Evolutionary conservation across 768 basidiomycete species (phyloP).

Genomic region (Lactarius trivialis): DNA sequence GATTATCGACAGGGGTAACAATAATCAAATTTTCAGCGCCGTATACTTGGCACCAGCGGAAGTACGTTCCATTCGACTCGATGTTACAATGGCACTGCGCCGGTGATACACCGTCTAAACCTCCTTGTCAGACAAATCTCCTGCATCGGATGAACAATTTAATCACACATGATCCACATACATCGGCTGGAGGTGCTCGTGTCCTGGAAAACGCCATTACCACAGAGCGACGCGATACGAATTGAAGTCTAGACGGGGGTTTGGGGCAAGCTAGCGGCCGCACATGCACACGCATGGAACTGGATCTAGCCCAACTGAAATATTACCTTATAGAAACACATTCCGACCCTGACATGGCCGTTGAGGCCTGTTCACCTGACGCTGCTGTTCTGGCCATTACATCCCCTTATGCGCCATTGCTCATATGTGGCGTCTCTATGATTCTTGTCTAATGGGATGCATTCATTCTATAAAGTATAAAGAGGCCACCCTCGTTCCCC

Average conservation of each 20-base stretch:
- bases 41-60: slow-evolving; percentile 2
- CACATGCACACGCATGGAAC: no score
- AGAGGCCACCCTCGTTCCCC: neutral
- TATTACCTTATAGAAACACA: no score
- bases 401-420: neutral
- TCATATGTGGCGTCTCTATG: no score
- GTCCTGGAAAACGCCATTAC: neutral
- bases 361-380: neutral
- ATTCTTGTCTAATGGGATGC: slow-evolving; percentile 10
- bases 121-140: slow-evolving; percentile 6
- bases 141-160: neutral
- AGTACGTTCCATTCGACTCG: slow-evolving; percentile 6
- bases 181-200: neutral
- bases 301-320: no score
- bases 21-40: slow-evolving; percentile 3
- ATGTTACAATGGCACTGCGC: slow-evolving; percentile 1
- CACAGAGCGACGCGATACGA: no score
- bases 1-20: neutral
- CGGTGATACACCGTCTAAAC: neutral
- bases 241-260: no score
- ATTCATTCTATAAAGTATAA: slow-evolving; percentile 7
- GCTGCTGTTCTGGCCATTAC: neutral
- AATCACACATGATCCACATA: slow-evolving; percentile 3
- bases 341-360: slow-evolving; percentile 9
- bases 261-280: no score